Conservation (phyloP, 73 alveolate species). For the Stentor coeruleus region DNA sequence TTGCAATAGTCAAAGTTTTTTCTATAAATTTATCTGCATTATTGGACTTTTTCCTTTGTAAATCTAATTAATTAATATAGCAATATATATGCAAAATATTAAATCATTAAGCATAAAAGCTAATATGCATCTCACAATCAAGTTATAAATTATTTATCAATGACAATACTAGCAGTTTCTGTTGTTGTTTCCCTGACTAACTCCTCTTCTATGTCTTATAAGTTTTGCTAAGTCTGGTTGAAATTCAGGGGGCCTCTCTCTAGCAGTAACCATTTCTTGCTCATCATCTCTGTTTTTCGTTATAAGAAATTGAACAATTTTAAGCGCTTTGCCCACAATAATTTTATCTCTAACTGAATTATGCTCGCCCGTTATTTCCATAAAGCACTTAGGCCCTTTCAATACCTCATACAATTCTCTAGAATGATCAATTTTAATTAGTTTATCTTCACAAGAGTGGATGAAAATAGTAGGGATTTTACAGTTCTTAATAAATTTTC, state of each 20-base stretch:
- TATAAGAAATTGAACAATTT: not conserved
- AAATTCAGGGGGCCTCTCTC: conserved; percentile 20
- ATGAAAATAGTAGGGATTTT: conserved; percentile 81
- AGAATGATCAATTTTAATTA: conserved; percentile 74
- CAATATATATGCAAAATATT: too few relatives aligned
- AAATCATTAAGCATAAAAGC: too few relatives aligned
- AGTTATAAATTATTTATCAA: too few relatives aligned
- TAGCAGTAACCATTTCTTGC: not conserved
- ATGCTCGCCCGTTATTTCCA: conserved; percentile 86
- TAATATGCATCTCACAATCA: too few relatives aligned
- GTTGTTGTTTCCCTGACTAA: conserved; percentile 3
- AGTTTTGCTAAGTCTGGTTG: not conserved
- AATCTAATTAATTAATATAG: too few relatives aligned
- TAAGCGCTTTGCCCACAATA: not conserved
- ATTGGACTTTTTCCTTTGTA: too few relatives aligned
- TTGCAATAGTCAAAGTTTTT: too few relatives aligned
- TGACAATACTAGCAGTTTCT: too few relatives aligned
- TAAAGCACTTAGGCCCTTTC: conserved; percentile 83
- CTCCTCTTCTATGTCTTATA: not conserved
- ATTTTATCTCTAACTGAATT: conserved; percentile 46
- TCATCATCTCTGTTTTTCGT: not conserved
- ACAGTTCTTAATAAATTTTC: conserved; percentile 70
- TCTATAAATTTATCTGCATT: too few relatives aligned
- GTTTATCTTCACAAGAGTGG: conserved; percentile 66
- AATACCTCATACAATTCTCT: conserved; percentile 59